phyloP scores from a whole-genome alignment of 768 basidiomycete species.

The Tulasnella sp. region DNA sequence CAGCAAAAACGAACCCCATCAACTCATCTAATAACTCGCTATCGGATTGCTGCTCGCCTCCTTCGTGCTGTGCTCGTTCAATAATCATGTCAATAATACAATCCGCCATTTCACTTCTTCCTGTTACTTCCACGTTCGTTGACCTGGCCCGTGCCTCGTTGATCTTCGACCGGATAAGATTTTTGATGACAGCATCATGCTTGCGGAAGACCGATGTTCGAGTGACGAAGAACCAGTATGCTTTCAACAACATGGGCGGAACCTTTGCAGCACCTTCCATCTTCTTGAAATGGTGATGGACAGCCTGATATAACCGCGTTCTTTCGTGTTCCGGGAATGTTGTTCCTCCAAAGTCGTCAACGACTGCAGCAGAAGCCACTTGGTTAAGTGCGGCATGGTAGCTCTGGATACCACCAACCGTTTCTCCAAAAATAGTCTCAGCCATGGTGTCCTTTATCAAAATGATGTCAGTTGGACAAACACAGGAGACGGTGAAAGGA shows the following conservation, averaged over 20 bases:
- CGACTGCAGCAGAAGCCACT: neutral
- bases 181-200: neutral
- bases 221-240: neutral
- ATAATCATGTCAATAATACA: neutral
- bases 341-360: neutral
- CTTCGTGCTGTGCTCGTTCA: neutral
- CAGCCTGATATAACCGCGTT: neutral
- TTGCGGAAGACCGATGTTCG: neutral
- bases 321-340: conserved; percentile 1
- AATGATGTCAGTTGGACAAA: neutral
- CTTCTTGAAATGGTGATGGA: neutral
- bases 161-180: neutral
- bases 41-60: too few species aligned
- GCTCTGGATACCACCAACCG: neutral
- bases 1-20: neutral
- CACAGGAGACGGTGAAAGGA: neutral
- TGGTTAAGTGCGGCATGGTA: conserved; percentile 1
- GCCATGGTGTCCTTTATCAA: neutral
- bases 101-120: neutral
- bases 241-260: neutral
- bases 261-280: neutral
- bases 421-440: neutral
- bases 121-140: neutral
- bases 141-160: neutral
- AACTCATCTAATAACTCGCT: neutral